Conservation (phyloP, 129 eudicot genomes). For the Solidago caesia region DNA sequence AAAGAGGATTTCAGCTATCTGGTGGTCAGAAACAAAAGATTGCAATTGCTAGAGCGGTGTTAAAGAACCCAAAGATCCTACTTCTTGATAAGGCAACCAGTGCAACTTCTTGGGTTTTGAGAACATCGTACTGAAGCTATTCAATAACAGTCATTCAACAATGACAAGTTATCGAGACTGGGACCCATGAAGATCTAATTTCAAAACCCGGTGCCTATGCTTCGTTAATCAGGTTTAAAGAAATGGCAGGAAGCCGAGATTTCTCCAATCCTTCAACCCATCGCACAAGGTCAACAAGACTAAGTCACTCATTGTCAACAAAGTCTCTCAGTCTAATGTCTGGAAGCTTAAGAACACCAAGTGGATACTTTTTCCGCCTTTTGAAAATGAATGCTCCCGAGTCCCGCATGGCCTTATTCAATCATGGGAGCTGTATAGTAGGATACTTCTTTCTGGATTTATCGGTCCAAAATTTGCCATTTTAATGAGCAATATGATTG, state of each 20-base stretch:
- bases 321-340: slow-evolving; percentile 90
- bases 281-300: slow-evolving; percentile 73
- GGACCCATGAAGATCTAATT: slow-evolving; percentile 85
- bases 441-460: slow-evolving; percentile 87
- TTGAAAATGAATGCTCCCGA: slow-evolving; percentile 88
- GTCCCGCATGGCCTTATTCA: slow-evolving; percentile 96
- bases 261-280: slow-evolving; percentile 80
- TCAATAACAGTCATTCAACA: slow-evolving; percentile 88
- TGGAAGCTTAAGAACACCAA: slow-evolving; percentile 91
- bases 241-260: slow-evolving; percentile 91
- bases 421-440: slow-evolving; percentile 90
- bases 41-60: slow-evolving; percentile 95
- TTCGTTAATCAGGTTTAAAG: slow-evolving; percentile 82
- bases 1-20: slow-evolving; percentile 90
- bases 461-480: slow-evolving; percentile 96
- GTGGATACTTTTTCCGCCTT: slow-evolving; percentile 70
- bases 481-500: slow-evolving; percentile 98
- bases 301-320: slow-evolving; percentile 85
- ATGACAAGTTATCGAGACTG: slow-evolving; percentile 86
- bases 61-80: slow-evolving; percentile 84
- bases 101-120: slow-evolving; percentile 92
- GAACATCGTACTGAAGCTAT: slow-evolving; percentile 94
- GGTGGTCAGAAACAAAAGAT: slow-evolving; percentile 99
- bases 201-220: slow-evolving; percentile 84
- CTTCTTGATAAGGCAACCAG: slow-evolving; percentile 96